Percentiles rank a stretch among this genome's conserved stretches.
Evolutionary conservation across 805 yeast genomes (phyloP).

Genomic region (Pichia gijzeniarum): DNA sequence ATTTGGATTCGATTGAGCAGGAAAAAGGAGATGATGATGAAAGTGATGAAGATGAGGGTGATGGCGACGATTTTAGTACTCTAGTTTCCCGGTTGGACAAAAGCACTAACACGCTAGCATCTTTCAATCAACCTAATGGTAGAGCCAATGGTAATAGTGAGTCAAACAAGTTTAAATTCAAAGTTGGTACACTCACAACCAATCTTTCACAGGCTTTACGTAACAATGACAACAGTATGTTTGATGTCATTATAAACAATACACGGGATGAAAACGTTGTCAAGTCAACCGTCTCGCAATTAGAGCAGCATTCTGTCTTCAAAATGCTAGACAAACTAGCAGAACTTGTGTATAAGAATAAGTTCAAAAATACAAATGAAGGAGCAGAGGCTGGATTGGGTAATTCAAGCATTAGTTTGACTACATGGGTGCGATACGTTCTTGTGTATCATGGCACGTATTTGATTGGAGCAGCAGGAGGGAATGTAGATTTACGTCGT

Average conservation of each 20-base stretch:
- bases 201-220: constrained; percentile 84
- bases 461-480: constrained; percentile 36
- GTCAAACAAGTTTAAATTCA: constrained; percentile 41
- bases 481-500: constrained; percentile 28
- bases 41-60: constrained; percentile 43
- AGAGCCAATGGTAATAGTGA: constrained; percentile 18
- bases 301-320: constrained; percentile 45
- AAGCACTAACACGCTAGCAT: neutral
- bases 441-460: constrained; percentile 49
- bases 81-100: constrained; percentile 48
- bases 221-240: constrained; percentile 76
- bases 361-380: constrained; percentile 30
- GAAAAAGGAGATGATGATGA: constrained; percentile 59
- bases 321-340: constrained; percentile 45
- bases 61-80: constrained; percentile 29
- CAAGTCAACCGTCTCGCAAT: constrained; percentile 42
- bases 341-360: constrained; percentile 46
- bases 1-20: constrained; percentile 34
- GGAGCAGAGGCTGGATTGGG: constrained; percentile 33
- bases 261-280: constrained; percentile 46
- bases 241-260: constrained; percentile 68
- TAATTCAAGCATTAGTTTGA: constrained; percentile 26
- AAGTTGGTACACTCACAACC: constrained; percentile 73
- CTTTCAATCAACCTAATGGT: constrained; percentile 15
- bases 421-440: constrained; percentile 51